Evolutionary conservation across 2,329 filamentous ascomycete genomes (phyloP).

Genomic region (Bipolaris gigantea): DNA sequence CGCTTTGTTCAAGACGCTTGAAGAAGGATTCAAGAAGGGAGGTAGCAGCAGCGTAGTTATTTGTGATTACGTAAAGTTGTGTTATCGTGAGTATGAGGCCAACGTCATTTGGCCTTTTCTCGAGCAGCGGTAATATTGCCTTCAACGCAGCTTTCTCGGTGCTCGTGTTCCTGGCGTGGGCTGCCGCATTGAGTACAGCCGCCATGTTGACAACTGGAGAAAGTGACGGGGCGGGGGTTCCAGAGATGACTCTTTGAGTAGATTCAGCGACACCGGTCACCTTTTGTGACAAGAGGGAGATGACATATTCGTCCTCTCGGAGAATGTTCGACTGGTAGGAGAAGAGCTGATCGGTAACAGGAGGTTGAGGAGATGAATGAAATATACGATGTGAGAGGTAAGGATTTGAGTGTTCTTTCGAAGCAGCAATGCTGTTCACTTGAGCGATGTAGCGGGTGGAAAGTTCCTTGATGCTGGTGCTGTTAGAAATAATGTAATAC

Average conservation of each 20-base stretch:
- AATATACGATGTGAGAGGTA: slow-evolving; percentile 67
- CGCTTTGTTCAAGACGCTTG: slow-evolving; percentile 66
- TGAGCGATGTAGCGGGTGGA: slow-evolving; percentile 68
- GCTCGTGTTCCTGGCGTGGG: slow-evolving; percentile 64
- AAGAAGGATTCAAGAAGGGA: slow-evolving; percentile 76
- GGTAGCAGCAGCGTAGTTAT: slow-evolving; percentile 73
- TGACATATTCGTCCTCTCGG: slow-evolving; percentile 63
- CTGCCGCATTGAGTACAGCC: slow-evolving; percentile 72
- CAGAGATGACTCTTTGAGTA: slow-evolving; percentile 54
- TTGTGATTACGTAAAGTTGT: slow-evolving; percentile 75
- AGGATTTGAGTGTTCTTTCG: slow-evolving; percentile 60
- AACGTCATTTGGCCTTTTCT: slow-evolving; percentile 75
- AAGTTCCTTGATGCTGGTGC: slow-evolving; percentile 63
- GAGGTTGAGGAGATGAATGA: slow-evolving; percentile 56
- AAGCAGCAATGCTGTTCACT: slow-evolving; percentile 63
- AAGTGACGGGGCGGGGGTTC: slow-evolving; percentile 50
- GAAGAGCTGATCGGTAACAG: slow-evolving; percentile 68
- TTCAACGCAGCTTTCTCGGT: slow-evolving; percentile 68
- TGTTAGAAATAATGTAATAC: slow-evolving; percentile 18
- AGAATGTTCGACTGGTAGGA: slow-evolving; percentile 67
- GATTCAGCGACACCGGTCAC: slow-evolving; percentile 64
- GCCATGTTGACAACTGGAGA: slow-evolving; percentile 58
- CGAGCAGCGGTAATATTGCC: slow-evolving; percentile 67
- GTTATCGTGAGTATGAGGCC: slow-evolving; percentile 78
- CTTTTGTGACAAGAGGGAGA: slow-evolving; percentile 70